Conservation (phyloP, 257 asterid species). For the Coffea canephora region DNA sequence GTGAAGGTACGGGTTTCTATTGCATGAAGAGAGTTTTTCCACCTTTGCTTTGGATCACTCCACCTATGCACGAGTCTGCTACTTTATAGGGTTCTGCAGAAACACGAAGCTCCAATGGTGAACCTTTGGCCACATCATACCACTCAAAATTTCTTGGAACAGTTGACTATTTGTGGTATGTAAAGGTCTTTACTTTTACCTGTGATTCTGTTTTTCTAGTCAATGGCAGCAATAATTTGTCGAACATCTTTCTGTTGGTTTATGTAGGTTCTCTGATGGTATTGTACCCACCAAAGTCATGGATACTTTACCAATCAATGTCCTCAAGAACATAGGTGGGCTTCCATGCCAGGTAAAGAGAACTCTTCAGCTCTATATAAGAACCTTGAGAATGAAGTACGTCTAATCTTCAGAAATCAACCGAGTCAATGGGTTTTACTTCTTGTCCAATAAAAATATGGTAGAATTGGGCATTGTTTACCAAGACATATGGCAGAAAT, state of each 20-base stretch:
- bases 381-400: too few relatives aligned
- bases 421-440: too few relatives aligned
- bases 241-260: neutral
- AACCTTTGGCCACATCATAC: slow-evolving; percentile 43
- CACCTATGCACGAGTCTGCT: neutral
- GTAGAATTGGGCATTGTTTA: neutral
- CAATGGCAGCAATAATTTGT: neutral
- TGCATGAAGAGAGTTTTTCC: neutral
- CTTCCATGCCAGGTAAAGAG: slow-evolving; percentile 35
- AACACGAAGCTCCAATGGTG: slow-evolving; percentile 32
- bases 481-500: neutral
- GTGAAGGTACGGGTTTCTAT: slow-evolving; percentile 26
- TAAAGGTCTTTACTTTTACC: neutral
- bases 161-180: slow-evolving; percentile 43
- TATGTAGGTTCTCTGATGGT: slow-evolving; percentile 35
- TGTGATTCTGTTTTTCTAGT: neutral
- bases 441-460: neutral
- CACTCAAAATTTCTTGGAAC: slow-evolving; percentile 47
- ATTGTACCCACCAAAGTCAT: slow-evolving; percentile 38
- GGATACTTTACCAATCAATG: slow-evolving; percentile 32
- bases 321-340: slow-evolving; percentile 33
- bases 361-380: neutral
- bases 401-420: too few relatives aligned
- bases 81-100: slow-evolving; percentile 24
- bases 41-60: neutral